phyloP scores from a whole-genome alignment of 306 rosid species.

The Dryas octopetala region DNA sequence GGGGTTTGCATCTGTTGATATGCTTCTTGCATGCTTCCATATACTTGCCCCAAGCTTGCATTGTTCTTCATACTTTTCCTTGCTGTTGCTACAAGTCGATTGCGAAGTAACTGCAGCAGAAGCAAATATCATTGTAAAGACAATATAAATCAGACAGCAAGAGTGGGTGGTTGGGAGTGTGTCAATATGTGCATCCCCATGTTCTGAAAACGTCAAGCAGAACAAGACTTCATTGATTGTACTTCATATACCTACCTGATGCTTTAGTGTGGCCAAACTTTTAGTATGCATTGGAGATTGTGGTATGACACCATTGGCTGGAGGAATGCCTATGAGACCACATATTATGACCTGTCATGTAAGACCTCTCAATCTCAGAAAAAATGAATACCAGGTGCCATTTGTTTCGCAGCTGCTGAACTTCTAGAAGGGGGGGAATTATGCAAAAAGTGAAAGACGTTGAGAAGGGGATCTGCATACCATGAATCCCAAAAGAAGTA shows the following conservation, averaged over 20 bases:
- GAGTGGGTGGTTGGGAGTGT: not conserved
- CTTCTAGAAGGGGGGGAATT: conserved; percentile 2
- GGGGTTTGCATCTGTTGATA: conserved; percentile 76
- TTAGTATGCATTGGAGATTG: conserved; percentile 90
- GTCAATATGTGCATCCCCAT: not conserved
- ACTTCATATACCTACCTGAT: conserved; percentile 48
- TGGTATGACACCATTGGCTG: conserved; percentile 83
- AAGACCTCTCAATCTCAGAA: conserved; percentile 19
- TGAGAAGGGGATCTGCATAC: conserved; percentile 34
- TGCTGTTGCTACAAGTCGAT: conserved; percentile 55
- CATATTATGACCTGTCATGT: conserved; percentile 67
- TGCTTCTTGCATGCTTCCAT: conserved; percentile 72
- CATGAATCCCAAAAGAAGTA: conserved; percentile 83
- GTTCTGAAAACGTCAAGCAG: not conserved
- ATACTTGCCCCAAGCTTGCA: conserved; percentile 64
- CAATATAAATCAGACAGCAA: conserved; percentile 2
- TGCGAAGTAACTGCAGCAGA: conserved; percentile 56
- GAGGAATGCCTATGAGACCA: conserved; percentile 78
- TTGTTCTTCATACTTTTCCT: conserved; percentile 49
- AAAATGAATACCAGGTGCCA: not conserved
- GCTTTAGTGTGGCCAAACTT: conserved; percentile 77
- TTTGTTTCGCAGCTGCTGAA: not conserved
- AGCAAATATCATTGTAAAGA: conserved; percentile 15
- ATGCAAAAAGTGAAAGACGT: conserved; percentile 8
- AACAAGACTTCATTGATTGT: not conserved